Conservation (phyloP, 1,284 basidiomycete species). For the Golubevia pallescens region DNA sequence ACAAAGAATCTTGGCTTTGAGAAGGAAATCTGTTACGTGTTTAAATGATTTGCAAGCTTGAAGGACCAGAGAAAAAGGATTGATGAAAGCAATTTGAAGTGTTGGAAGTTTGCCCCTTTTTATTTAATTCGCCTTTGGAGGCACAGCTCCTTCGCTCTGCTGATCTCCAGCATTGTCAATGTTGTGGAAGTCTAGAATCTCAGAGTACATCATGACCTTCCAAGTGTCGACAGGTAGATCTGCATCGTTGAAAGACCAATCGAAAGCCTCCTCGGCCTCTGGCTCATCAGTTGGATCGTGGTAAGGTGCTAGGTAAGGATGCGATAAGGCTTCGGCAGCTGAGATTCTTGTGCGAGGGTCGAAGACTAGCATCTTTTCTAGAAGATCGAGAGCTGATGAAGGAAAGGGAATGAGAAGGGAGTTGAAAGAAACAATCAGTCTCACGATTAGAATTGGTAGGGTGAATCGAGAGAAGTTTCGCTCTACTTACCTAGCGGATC, state of each 20-base stretch:
- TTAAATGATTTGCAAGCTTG: too few species aligned
- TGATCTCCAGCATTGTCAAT: conserved; percentile 45
- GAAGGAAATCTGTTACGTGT: too few species aligned
- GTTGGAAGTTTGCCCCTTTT: not conserved
- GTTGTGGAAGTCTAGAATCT: conserved; percentile 64
- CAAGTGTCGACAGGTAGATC: conserved; percentile 64
- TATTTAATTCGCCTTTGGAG: not conserved
- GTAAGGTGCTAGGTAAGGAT: conserved; percentile 64
- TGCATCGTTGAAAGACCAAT: conserved; percentile 64
- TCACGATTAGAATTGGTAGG: not conserved
- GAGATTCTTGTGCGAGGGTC: conserved; percentile 60
- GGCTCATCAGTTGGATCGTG: conserved; percentile 64
- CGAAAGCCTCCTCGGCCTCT: conserved; percentile 62
- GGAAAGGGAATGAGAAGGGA: too few species aligned
- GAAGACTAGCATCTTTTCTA: conserved; percentile 65
- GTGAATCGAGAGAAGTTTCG: conserved; percentile 22
- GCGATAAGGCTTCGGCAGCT: conserved; percentile 55
- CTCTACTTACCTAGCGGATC: conserved; percentile 69
- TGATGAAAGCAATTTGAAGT: not conserved
- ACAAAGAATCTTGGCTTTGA: too few species aligned
- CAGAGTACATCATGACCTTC: conserved; percentile 65
- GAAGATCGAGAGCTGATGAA: conserved; percentile 65
- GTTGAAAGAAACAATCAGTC: too few species aligned
- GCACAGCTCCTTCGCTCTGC: conserved; percentile 21
- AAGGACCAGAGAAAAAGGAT: too few species aligned